Conservation (phyloP, 2,329 filamentous ascomycete species). For the Orbilia blumenaviensis region DNA sequence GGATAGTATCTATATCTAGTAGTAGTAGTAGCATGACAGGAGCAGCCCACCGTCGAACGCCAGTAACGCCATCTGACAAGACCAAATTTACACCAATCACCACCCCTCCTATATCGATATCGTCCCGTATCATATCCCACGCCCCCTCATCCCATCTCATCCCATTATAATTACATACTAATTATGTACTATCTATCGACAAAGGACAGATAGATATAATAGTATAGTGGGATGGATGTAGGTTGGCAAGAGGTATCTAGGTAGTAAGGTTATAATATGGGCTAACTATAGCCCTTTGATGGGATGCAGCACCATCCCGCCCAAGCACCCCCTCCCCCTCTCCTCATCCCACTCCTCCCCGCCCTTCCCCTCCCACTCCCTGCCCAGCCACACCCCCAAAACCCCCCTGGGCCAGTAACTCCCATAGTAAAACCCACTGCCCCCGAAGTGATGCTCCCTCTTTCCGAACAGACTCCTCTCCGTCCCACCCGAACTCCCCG, state of each 20-base stretch:
- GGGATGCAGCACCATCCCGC: conserved; percentile 88
- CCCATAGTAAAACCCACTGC: conserved; percentile 92
- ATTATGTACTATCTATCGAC: too few relatives aligned
- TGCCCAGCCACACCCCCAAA: conserved; percentile 82
- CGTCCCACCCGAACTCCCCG: conserved; percentile 77
- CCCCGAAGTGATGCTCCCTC: conserved; percentile 85
- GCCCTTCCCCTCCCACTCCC: conserved; percentile 67
- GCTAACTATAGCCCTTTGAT: conserved; percentile 71
- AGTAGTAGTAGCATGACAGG: neutral
- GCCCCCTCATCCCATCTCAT: too few relatives aligned
- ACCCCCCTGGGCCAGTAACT: conserved; percentile 81
- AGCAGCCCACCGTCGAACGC: neutral
- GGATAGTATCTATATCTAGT: neutral
- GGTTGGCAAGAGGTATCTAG: too few relatives aligned
- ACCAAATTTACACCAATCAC: too few relatives aligned
- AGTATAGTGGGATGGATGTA: too few relatives aligned
- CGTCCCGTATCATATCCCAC: too few relatives aligned
- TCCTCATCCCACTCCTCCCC: conserved; percentile 65
- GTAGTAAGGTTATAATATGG: neutral
- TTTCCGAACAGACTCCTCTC: conserved; percentile 80
- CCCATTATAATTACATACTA: too few relatives aligned
- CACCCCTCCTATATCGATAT: too few relatives aligned
- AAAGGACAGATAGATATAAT: too few relatives aligned
- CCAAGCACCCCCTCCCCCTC: conserved; percentile 84
- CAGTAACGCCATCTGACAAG: conserved; percentile 1